Base-by-base conservation (phyloP, 192 early-diverging fungal species). In the Backusella sp. region DNA sequence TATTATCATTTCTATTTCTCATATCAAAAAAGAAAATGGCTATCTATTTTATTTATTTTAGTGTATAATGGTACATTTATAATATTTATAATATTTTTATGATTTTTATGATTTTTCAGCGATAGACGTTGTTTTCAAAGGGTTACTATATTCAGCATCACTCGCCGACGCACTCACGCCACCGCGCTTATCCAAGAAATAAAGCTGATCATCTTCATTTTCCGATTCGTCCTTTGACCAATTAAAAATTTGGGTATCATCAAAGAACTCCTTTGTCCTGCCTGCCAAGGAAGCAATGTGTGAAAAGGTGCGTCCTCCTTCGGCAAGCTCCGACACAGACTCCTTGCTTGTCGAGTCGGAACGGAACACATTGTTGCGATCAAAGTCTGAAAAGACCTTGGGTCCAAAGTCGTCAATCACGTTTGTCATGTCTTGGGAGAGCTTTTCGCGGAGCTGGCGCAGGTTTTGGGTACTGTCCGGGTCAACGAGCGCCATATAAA, bases 391-490 rank as follows among this genome's bases (percentile, higher is more conserved):
- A 77, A 91, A 94, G 34, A 93, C 88, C 68, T 92, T 86, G 4
- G 92, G 93, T 5, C 93, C 96, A 28, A 95, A 87, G 53, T 96
- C 94, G 49, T 95, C 92, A 73, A 99, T 94, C 35, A 94, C 75
- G 1, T 87, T 84, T 23, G 91, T 94, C 59, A 99, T 90, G 56
- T 94, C 88, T 53, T 87, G 85, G 21, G 93, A 90, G 3, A 99
- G 86, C 42, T 93, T 85, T 49, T 90, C 84, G 17, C 97, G 91
- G 28, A 88, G 86, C 14, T 79, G 78, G 21, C 92, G 89, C 42
- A 99, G 86, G 75, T 90, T 90, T 69, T 81, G 87, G 69, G 91
- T 87, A 79, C 86, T 76, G 78, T 82, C 77, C 72, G 84, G 82
- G 77, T 90, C 83, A 8, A 89, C 82, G 42, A 93, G 73, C 15